Percentiles rank a stretch among this genome's conserved stretches.
phyloP scores from a whole-genome alignment of 208 protist genomes.

The Vickermania spadyakhi region DNA sequence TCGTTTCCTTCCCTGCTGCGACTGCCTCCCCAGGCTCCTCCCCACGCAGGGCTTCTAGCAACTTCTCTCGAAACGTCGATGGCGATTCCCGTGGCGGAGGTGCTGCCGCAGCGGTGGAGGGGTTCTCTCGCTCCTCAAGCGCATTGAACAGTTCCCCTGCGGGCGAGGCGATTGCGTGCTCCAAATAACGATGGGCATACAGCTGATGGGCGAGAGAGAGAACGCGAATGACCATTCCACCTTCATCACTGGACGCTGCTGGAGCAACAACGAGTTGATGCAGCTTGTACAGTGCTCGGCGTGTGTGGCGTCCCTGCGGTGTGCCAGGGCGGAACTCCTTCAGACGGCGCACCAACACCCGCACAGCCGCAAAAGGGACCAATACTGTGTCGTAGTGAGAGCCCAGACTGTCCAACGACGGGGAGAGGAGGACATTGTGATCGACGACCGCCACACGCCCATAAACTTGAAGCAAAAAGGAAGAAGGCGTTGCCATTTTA shows the following conservation, averaged over 20 bases:
- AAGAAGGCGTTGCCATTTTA: neutral
- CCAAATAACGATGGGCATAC: constrained; percentile 61
- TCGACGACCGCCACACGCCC: constrained; percentile 83
- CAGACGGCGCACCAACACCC: constrained; percentile 55
- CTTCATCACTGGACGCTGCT: neutral
- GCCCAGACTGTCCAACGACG: constrained; percentile 67
- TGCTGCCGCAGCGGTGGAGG: constrained; percentile 20
- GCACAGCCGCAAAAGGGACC: constrained; percentile 60
- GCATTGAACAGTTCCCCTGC: constrained; percentile 36
- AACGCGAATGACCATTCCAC: constrained; percentile 51
- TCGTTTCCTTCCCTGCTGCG: neutral
- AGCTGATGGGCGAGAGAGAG: constrained; percentile 72
- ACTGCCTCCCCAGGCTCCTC: neutral
- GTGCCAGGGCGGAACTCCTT: constrained; percentile 31
- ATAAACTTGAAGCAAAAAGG: constrained; percentile 23
- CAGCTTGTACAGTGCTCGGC: constrained; percentile 29
- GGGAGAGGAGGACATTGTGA: constrained; percentile 74
- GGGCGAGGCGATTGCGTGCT: neutral
- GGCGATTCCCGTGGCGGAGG: too few relatives aligned
- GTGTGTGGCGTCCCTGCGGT: constrained; percentile 50
- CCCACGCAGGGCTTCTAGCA: neutral
- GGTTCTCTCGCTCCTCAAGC: constrained; percentile 37
- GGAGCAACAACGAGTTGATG: constrained; percentile 14
- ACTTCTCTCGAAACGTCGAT: neutral
- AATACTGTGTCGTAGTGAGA: constrained; percentile 82